Percentiles rank a stretch among this genome's conserved stretches.
Evolutionary conservation across 257 asterid genomes (phyloP).

Genomic region (Solanum pinnatisectum): DNA sequence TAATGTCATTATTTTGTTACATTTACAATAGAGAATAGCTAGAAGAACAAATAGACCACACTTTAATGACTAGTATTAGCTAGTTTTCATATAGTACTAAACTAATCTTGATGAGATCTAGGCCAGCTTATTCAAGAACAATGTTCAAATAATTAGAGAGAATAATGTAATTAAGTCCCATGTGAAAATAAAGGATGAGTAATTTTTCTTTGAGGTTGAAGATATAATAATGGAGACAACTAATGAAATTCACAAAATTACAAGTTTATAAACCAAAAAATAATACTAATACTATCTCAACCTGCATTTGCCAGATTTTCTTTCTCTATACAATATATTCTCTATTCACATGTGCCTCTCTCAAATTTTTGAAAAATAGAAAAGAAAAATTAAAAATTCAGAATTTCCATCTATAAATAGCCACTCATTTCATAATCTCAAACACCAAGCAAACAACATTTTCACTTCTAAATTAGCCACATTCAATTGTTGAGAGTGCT

Average conservation of each 20-base stretch:
- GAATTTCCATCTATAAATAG: neutral
- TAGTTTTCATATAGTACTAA: neutral
- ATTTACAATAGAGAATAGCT: neutral
- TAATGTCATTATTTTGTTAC: neutral
- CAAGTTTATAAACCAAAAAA: neutral
- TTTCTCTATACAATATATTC: neutral
- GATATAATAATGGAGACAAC: neutral
- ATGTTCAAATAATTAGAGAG: neutral
- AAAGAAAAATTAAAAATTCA: neutral
- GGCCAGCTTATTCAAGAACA: neutral
- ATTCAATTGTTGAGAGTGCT: neutral
- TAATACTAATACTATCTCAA: neutral
- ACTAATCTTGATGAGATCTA: neutral
- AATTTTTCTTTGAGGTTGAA: neutral
- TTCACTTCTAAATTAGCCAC: neutral
- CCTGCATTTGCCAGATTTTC: neutral
- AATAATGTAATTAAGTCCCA: neutral
- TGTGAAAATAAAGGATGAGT: neutral
- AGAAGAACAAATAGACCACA: neutral
- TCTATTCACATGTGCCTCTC: neutral
- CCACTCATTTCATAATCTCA: neutral
- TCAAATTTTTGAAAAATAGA: neutral
- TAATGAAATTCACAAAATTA: neutral
- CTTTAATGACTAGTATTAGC: neutral
- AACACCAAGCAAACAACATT: neutral